These are phyloP conservation scores for Magnaporthiopsis incrustans DNA, from an alignment of 2,329 filamentous ascomycete genomes.

Conservation along the genomic window DNA sequence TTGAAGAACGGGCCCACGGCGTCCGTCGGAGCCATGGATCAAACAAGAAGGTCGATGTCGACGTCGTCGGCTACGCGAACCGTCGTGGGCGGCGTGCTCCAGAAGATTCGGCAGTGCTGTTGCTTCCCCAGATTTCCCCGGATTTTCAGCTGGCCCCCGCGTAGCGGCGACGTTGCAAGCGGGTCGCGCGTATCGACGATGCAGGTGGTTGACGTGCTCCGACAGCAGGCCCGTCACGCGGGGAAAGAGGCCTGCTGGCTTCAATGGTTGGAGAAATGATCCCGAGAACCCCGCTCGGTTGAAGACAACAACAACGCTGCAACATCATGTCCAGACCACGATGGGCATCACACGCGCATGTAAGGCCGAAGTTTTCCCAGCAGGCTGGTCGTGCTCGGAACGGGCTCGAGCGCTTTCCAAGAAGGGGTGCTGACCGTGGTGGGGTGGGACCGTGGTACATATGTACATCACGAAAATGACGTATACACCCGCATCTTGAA, in stretches of 20 bases:
- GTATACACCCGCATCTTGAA: neutral
- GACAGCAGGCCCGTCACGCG: no score
- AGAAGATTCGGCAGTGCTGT: neutral
- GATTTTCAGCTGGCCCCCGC: neutral
- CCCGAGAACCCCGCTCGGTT: neutral
- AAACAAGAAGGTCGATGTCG: neutral
- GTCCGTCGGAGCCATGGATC: neutral
- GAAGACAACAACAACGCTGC: neutral
- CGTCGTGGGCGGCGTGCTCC: no score
- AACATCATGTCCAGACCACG: neutral
- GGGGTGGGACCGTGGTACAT: neutral
- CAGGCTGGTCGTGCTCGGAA: neutral
- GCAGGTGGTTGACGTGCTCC: neutral
- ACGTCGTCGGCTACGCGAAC: neutral
- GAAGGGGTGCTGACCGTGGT: neutral
- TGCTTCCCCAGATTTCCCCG: no score
- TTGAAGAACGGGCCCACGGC: neutral
- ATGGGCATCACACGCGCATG: neutral
- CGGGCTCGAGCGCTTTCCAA: neutral
- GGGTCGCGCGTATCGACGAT: neutral
- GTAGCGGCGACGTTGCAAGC: neutral
- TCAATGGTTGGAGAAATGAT: neutral
- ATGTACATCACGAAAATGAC: neutral
- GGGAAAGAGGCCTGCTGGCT: neutral
- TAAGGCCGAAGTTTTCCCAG: neutral